Evolutionary conservation across 2,329 filamentous ascomycete species (phyloP), one percentile per base, ranked within the genome.

Genomic region (Nemania bipapillata): DNA sequence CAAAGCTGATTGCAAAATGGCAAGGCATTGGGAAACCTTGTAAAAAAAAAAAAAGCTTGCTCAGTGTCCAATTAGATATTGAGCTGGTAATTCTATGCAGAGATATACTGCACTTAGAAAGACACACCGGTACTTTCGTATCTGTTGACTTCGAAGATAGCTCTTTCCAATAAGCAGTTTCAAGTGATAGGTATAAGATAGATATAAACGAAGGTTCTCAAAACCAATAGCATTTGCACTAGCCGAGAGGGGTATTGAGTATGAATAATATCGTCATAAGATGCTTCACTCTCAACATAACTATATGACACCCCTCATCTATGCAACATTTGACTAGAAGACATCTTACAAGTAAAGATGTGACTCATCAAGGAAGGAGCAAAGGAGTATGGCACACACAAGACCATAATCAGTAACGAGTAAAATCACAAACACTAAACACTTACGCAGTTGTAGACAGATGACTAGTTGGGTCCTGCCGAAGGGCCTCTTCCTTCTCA

Each of bases 361-460:
- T 4, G 17, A 30, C 56, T 55, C 40, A 50, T 7, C 35, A n/a
- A 26, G 40, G 4, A 26, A 53, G 32, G 20, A n/a, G 8, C 3
- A 22, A 47, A 35, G 17, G 22, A 32, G 37, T 8, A 17, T 59
- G 20, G n/a, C n/a, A n/a, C n/a, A n/a, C n/a, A 35, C 15, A 11
- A 63, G 24, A 56, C 20, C 53, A 49, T 11, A 57, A 22, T 59
- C 57, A n/a, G 28, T 24, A 15, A 56, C 22, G 4, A 49, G 4
- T 26, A 60, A 26, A 59, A 58, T 11, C 22, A 42, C 8, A 65
- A 40, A 62, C 12, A 58, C 52, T 53, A 49, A 75, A 67, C 24
- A 94, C 93, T 89, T 89, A 96, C 93, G 90, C 89, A 79, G 92
- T 92, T 58, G 88, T 90, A 55, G 91, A 89, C 64, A 92, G 87